Evolutionary conservation across 2,329 filamentous ascomycete species (phyloP).

Genomic region (Botrytis fragariae): DNA sequence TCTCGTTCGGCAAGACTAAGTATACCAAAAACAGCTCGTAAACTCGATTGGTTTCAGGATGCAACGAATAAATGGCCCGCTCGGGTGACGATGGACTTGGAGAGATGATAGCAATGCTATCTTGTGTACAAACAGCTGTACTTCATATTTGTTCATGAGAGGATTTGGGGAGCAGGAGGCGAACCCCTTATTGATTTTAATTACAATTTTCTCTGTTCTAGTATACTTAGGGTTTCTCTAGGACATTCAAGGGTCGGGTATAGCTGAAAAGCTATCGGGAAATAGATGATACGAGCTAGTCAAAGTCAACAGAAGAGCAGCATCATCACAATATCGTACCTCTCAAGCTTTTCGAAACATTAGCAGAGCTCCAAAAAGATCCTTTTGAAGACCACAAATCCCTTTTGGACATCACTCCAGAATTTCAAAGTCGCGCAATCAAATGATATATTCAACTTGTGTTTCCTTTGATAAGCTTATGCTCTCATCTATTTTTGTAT

Average conservation of each 20-base stretch:
- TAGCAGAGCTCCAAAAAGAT: not conserved
- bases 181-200: constrained; percentile 30
- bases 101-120: constrained; percentile 20
- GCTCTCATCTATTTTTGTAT: not conserved
- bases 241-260: constrained; percentile 7
- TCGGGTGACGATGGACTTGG: constrained; percentile 9
- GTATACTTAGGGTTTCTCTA: constrained; percentile 23
- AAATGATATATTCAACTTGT: not conserved
- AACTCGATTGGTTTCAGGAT: constrained; percentile 12
- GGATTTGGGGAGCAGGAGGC: constrained; percentile 14
- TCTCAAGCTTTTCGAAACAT: not conserved
- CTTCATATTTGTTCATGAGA: constrained; percentile 17
- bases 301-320: not conserved
- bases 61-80: constrained; percentile 7
- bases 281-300: constrained; percentile 9
- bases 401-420: not conserved
- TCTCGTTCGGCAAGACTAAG: constrained; percentile 84
- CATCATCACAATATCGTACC: not conserved
- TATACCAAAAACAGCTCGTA: constrained; percentile 63
- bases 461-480: not conserved
- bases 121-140: constrained; percentile 24
- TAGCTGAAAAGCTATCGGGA: constrained; percentile 16
- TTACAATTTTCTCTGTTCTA: constrained; percentile 27
- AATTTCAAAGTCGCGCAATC: not conserved
- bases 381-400: not conserved